phyloP scores from a whole-genome alignment of 768 basidiomycete species.

The Podaxis pistillaris region DNA sequence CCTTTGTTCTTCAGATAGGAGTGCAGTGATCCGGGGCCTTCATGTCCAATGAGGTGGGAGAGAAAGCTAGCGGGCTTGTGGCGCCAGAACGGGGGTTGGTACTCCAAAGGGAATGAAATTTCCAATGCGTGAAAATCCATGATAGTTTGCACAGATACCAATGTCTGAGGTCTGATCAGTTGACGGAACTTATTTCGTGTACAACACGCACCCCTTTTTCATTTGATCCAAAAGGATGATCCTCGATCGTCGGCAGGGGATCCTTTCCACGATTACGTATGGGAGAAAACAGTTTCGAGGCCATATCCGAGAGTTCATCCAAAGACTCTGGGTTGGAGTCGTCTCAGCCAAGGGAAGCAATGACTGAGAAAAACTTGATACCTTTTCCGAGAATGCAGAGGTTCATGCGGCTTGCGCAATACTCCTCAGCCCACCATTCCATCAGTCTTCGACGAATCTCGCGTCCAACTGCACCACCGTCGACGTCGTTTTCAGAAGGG shows the following conservation, averaged over 20 bases:
- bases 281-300: slow-evolving; percentile 68
- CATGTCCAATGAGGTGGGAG: slow-evolving; percentile 84
- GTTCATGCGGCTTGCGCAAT: slow-evolving; percentile 81
- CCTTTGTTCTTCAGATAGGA: slow-evolving; percentile 89
- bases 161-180: slow-evolving; percentile 44
- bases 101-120: slow-evolving; percentile 74
- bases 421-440: slow-evolving; percentile 83
- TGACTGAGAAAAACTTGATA: slow-evolving; percentile 24
- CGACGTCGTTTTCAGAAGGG: slow-evolving; percentile 57
- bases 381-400: slow-evolving; percentile 80
- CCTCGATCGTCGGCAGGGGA: slow-evolving; percentile 58
- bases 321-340: slow-evolving; percentile 54
- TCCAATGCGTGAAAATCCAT: slow-evolving; percentile 85
- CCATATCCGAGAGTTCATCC: slow-evolving; percentile 65
- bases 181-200: background rate
- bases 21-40: slow-evolving; percentile 88
- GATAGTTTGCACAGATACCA: slow-evolving; percentile 85
- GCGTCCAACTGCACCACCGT: slow-evolving; percentile 75
- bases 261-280: slow-evolving; percentile 62
- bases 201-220: slow-evolving; percentile 62
- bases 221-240: slow-evolving; percentile 74
- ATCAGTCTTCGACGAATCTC: slow-evolving; percentile 77
- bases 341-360: slow-evolving; percentile 3
- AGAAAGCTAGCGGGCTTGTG: slow-evolving; percentile 77
- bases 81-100: slow-evolving; percentile 72